Evolutionary conservation across 371 early-diverging fungal genomes (phyloP).

Genomic region (Nosema bombycis): DNA sequence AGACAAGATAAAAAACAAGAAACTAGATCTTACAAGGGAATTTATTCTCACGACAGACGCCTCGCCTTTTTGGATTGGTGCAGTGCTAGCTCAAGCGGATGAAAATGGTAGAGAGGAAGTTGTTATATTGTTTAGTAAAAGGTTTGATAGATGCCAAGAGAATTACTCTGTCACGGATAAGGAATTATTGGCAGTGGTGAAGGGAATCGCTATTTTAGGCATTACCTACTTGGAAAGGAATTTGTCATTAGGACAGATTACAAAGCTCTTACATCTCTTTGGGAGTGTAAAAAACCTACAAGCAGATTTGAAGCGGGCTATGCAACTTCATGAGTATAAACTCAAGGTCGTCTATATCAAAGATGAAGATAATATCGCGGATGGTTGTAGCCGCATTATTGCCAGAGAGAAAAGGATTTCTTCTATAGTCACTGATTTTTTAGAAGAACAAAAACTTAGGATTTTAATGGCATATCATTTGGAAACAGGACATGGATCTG

Average conservation of each 20-base stretch:
- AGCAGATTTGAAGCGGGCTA: neutral
- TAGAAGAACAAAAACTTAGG: neutral
- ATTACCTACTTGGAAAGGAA: constrained; percentile 21
- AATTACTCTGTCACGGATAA: constrained; percentile 22
- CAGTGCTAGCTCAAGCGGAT: constrained; percentile 34
- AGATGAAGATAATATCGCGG: constrained; percentile 18
- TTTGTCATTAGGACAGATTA: constrained; percentile 27
- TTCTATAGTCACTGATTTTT: neutral
- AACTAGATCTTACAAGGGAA: constrained; percentile 19
- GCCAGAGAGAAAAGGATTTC: neutral
- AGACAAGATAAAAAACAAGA: neutral
- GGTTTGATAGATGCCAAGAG: constrained; percentile 19
- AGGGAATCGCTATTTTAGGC: constrained; percentile 13
- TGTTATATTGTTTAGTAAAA: constrained; percentile 11
- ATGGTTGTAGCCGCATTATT: constrained; percentile 13
- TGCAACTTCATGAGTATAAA: constrained; percentile 25
- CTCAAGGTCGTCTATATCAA: constrained; percentile 2
- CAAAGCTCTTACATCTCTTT: constrained; percentile 15
- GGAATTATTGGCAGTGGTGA: neutral
- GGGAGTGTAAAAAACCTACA: neutral
- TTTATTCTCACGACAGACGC: constrained; percentile 50
- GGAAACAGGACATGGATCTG: constrained; percentile 15
- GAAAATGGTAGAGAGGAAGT: constrained; percentile 10
- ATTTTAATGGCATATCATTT: constrained; percentile 5
- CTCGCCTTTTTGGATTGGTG: constrained; percentile 4